phyloP scores from a whole-genome alignment of 2,329 filamentous ascomycete genomes.

The Paradendryphiella salina region DNA sequence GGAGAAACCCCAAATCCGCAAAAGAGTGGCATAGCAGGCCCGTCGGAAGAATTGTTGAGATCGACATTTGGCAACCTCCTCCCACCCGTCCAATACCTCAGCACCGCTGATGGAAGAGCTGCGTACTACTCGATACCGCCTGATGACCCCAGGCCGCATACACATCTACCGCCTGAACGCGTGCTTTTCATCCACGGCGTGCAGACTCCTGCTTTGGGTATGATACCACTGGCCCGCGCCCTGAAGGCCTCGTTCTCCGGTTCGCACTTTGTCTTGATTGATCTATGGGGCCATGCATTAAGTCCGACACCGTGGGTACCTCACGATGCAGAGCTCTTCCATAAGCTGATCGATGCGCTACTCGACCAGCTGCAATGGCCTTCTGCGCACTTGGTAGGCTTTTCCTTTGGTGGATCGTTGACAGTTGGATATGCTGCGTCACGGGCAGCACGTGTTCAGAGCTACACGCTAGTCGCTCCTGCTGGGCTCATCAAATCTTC shows the following conservation, averaged over 20 bases:
- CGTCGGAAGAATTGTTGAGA: constrained; percentile 46
- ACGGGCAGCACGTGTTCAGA: constrained; percentile 37
- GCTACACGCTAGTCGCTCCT: constrained; percentile 53
- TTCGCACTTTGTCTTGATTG: constrained; percentile 51
- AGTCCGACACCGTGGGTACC: constrained; percentile 52
- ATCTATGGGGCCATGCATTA: constrained; percentile 61
- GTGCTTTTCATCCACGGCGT: constrained; percentile 57
- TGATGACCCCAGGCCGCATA: constrained; percentile 39
- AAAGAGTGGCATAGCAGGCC: constrained; percentile 35
- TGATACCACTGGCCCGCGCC: constrained; percentile 49
- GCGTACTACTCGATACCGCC: constrained; percentile 48
- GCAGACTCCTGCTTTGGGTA: constrained; percentile 56
- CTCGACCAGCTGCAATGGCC: constrained; percentile 51
- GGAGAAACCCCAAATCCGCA: not conserved
- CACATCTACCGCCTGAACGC: constrained; percentile 12
- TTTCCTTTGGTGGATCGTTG: constrained; percentile 54
- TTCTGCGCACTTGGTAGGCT: constrained; percentile 54
- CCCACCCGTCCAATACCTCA: constrained; percentile 45
- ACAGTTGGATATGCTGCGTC: constrained; percentile 47
- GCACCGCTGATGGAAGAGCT: constrained; percentile 41
- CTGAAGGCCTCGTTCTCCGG: constrained; percentile 45
- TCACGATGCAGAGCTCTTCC: constrained; percentile 52
- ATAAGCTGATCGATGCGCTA: constrained; percentile 47
- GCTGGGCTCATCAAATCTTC: constrained; percentile 49
- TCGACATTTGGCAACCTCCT: constrained; percentile 47